These are phyloP conservation scores for Fraxinus anomala DNA, from an alignment of 257 asterid species.

Conservation along the genomic window DNA sequence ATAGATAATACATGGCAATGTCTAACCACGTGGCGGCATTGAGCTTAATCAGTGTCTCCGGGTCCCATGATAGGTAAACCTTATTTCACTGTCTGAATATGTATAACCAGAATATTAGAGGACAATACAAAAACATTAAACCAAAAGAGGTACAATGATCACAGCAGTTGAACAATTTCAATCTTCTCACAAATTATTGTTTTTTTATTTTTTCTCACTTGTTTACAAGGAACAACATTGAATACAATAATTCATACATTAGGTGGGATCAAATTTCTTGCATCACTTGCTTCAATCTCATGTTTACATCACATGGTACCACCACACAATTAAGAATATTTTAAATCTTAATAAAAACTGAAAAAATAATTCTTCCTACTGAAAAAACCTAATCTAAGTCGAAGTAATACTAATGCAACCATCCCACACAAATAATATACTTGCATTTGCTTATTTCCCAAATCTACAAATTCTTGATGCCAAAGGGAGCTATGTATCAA, in stretches of 20 bases:
- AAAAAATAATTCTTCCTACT: conserved; percentile 35
- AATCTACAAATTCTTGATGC: conserved; percentile 28
- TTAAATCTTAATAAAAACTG: conserved; percentile 26
- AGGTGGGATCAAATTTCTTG: background rate
- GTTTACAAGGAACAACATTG: conserved; percentile 9
- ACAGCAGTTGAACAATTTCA: conserved; percentile 18
- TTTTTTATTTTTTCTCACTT: background rate
- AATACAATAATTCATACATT: conserved; percentile 21
- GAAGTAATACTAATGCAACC: conserved; percentile 32
- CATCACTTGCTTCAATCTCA: background rate
- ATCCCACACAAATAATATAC: conserved; percentile 45
- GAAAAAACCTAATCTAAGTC: conserved; percentile 27
- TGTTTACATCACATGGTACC: conserved; percentile 30
- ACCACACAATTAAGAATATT: conserved; percentile 32
- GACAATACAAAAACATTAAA: conserved; percentile 3
- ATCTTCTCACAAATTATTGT: conserved; percentile 16
- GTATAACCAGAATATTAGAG: background rate
- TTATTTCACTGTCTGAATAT: conserved; percentile 24
- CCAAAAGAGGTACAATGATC: conserved; percentile 25
- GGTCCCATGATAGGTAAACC: conserved; percentile 31
- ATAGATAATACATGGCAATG: too few relatives aligned
- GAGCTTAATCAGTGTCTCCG: background rate
- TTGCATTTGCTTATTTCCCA: conserved; percentile 48
- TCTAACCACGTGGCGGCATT: conserved; percentile 20
- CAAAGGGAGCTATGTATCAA: conserved; percentile 35